Base-by-base conservation (phyloP, 129 eudicot species). In the Solidago caesia region DNA sequence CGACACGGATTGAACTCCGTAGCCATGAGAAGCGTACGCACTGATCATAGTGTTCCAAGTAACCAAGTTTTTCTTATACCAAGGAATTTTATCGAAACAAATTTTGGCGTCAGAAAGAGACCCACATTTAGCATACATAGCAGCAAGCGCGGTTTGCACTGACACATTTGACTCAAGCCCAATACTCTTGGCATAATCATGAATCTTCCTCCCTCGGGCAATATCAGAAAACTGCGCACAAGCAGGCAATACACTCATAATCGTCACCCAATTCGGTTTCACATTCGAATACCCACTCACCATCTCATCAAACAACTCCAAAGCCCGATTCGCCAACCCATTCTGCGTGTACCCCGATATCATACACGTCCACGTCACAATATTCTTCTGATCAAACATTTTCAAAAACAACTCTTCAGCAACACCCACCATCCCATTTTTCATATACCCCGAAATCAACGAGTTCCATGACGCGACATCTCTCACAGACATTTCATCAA, bases 41-140 rank as follows among this genome's bases (percentile, higher is more conserved):
- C 82, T 71, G 21, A 91, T 91, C 90, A 91, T 91, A 26, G 97
- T 84, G 65, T 91, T 91, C 96, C 96, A 86, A 21, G 92, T 83
- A 67, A 86, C 79, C 67, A 91, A 68, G 77, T 64, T 85, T 70
- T 76, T 88, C 45, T 43, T 26, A 52, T 48, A 66, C 5, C 44
- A 7, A 7, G 52, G 78, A 58, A 88, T 79, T 53, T 63, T 84
- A 42, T 77, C 69, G 49, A 91, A 91, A 80, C 88, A 91, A 45
- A 11, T 49, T 25, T 79, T 67, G 7, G 96, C 92, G 39, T 91
- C 96, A 6, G 74, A 55, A 8, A 91, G 82, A 29, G 92, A 88
- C 10, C 97, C 97, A 26, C 97, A 91, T 83, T 82, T 91, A 8
- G 90, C 96, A 56, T 91, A 91, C 97, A 91, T 91, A 1, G 92